Conservation (phyloP, 225 moss, liverwort and hornwort genomes). For the Pseudoscleropodium purum region DNA sequence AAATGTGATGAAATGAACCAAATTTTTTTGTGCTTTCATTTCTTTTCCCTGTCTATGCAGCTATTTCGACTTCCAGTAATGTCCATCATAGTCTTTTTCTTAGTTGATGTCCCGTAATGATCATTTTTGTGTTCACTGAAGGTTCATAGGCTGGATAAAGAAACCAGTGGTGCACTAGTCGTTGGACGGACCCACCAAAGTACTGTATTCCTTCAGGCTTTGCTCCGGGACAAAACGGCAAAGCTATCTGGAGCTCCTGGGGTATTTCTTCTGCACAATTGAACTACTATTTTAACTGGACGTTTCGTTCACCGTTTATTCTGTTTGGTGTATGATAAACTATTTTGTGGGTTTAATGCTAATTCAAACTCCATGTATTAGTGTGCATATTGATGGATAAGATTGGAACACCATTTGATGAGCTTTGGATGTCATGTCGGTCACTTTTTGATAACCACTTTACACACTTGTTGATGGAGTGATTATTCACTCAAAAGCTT, state of each 20-base stretch:
- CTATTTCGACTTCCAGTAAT: background rate
- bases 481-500: background rate
- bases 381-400: background rate
- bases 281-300: background rate
- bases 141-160: conserved; percentile 97
- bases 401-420: background rate
- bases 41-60: background rate
- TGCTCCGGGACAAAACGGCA: conserved; percentile 73
- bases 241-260: conserved; percentile 10
- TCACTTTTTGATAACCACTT: background rate
- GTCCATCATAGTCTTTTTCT: background rate
- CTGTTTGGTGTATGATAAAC: background rate
- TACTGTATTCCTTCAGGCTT: conserved; percentile 69
- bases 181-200: conserved; percentile 77
- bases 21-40: background rate
- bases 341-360: background rate
- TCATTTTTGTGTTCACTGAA: conserved; percentile 3
- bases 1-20: background rate
- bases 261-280: background rate
- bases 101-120: background rate
- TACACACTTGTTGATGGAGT: background rate
- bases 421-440: background rate
- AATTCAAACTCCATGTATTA: background rate
- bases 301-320: background rate
- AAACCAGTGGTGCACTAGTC: conserved; percentile 86